Percentiles rank a stretch among this genome's conserved stretches.
phyloP scores from a whole-genome alignment of 2,329 filamentous ascomycete species.

The Colletotrichum sp. region DNA sequence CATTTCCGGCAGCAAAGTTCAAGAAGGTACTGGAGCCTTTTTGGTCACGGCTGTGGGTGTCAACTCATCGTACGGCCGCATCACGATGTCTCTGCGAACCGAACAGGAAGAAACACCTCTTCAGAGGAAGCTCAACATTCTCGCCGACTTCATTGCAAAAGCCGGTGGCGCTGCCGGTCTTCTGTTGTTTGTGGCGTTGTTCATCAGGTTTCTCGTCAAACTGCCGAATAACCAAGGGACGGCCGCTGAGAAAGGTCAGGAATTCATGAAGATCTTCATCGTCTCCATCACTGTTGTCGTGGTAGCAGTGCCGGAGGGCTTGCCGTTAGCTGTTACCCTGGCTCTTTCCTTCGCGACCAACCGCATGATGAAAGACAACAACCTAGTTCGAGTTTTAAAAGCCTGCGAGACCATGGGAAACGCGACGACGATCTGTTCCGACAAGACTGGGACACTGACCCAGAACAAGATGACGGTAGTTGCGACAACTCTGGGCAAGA shows the following conservation, averaged over 20 bases:
- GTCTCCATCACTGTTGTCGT: slow-evolving; percentile 71
- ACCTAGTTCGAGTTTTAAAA: slow-evolving; percentile 69
- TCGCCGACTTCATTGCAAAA: slow-evolving; percentile 43
- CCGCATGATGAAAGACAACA: slow-evolving; percentile 73
- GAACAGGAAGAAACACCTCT: slow-evolving; percentile 58
- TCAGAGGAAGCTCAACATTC: slow-evolving; percentile 56
- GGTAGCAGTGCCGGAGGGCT: slow-evolving; percentile 71
- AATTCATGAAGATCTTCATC: slow-evolving; percentile 66
- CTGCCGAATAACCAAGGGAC: slow-evolving; percentile 55
- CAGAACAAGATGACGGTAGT: slow-evolving; percentile 74
- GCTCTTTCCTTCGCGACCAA: slow-evolving; percentile 72
- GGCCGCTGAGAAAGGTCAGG: slow-evolving; percentile 62
- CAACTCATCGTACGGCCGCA: slow-evolving; percentile 59
- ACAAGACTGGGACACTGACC: slow-evolving; percentile 50
- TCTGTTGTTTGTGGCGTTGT: slow-evolving; percentile 77
- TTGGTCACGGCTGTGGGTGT: slow-evolving; percentile 60
- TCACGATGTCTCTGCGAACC: slow-evolving; percentile 59
- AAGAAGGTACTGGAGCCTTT: slow-evolving; percentile 59
- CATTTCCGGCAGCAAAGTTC: slow-evolving; percentile 61
- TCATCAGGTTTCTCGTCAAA: slow-evolving; percentile 76
- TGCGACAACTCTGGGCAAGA: slow-evolving; percentile 67
- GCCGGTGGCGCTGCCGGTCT: slow-evolving; percentile 67
- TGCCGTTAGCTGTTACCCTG: slow-evolving; percentile 71
- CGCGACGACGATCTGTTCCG: slow-evolving; percentile 70
- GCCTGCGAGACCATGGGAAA: slow-evolving; percentile 78